phyloP scores from a whole-genome alignment of 768 basidiomycete species.

The Bullera alba region DNA sequence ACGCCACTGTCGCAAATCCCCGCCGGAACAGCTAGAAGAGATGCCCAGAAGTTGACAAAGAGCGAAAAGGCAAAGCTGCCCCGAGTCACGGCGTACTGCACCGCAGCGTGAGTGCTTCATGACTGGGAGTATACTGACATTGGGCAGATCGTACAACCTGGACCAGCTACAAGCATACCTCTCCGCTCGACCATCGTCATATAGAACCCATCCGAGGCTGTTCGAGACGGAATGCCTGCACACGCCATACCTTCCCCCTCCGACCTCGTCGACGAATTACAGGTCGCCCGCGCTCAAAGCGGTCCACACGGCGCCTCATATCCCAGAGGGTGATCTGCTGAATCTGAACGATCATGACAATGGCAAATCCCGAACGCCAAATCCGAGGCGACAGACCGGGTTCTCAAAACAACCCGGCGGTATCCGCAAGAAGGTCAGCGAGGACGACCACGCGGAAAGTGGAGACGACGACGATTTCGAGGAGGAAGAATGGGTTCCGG shows the following conservation, averaged over 20 bases:
- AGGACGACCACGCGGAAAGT: constrained; percentile 14
- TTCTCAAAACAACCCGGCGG: constrained; percentile 39
- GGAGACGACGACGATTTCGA: constrained; percentile 38
- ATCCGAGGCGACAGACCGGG: constrained; percentile 27
- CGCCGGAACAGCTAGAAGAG: constrained; percentile 83
- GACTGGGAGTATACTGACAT: neutral
- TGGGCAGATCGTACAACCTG: constrained; percentile 85
- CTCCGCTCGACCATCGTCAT: constrained; percentile 69
- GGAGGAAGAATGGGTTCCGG: constrained; percentile 49
- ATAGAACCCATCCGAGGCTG: constrained; percentile 75
- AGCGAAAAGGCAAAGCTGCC: constrained; percentile 87
- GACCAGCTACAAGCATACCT: constrained; percentile 83
- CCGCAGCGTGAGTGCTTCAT: constrained; percentile 62
- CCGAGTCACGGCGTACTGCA: constrained; percentile 92
- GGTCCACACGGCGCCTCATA: constrained; percentile 12
- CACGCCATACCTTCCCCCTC: constrained; percentile 70
- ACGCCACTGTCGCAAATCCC: constrained; percentile 90
- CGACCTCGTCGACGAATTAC: constrained; percentile 32
- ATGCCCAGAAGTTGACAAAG: constrained; percentile 83
- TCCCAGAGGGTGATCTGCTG: constrained; percentile 40
- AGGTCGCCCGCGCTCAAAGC: constrained; percentile 34
- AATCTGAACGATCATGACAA: constrained; percentile 22
- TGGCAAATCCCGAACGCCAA: neutral
- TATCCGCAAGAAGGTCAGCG: constrained; percentile 45
- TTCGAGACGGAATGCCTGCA: constrained; percentile 86